Conservation (phyloP, 768 basidiomycete species). For the Mycena rebaudengoi region DNA sequence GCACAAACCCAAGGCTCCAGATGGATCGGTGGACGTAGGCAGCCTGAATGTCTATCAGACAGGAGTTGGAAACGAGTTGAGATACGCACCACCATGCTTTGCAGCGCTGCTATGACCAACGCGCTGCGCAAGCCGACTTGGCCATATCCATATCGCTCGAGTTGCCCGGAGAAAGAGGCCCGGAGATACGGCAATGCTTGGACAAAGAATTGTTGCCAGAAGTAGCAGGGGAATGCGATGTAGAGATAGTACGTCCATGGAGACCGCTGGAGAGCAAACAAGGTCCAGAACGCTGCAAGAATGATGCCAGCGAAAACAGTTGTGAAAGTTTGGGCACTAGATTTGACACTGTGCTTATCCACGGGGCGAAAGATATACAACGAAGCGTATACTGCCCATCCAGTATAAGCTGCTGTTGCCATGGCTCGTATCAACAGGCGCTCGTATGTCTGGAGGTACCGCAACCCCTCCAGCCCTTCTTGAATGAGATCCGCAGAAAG, state of each 20-base stretch:
- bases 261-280: slow-evolving; percentile 70
- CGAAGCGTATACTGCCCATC: slow-evolving; percentile 79
- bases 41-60: slow-evolving; percentile 44
- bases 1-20: slow-evolving; percentile 73
- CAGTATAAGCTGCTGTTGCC: slow-evolving; percentile 76
- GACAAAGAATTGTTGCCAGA: slow-evolving; percentile 68
- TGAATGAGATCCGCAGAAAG: slow-evolving; percentile 62
- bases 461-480: slow-evolving; percentile 64
- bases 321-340: slow-evolving; percentile 3
- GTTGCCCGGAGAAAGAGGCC: slow-evolving; percentile 3
- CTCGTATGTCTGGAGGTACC: slow-evolving; percentile 89
- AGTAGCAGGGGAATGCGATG: slow-evolving; percentile 76
- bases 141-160: slow-evolving; percentile 4
- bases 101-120: slow-evolving; percentile 54
- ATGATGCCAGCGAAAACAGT: slow-evolving; percentile 30
- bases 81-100: slow-evolving; percentile 76
- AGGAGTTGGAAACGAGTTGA: background rate
- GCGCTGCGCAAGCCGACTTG: slow-evolving; percentile 34
- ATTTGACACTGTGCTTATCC: slow-evolving; percentile 21
- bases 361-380: slow-evolving; percentile 61
- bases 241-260: slow-evolving; percentile 83
- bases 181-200: slow-evolving; percentile 33
- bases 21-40: slow-evolving; percentile 77
- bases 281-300: slow-evolving; percentile 49
- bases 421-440: slow-evolving; percentile 73